These are phyloP conservation scores for Plasmodium cynomolgi DNA, from an alignment of 169 alveolate genomes.

Conservation along the genomic window DNA sequence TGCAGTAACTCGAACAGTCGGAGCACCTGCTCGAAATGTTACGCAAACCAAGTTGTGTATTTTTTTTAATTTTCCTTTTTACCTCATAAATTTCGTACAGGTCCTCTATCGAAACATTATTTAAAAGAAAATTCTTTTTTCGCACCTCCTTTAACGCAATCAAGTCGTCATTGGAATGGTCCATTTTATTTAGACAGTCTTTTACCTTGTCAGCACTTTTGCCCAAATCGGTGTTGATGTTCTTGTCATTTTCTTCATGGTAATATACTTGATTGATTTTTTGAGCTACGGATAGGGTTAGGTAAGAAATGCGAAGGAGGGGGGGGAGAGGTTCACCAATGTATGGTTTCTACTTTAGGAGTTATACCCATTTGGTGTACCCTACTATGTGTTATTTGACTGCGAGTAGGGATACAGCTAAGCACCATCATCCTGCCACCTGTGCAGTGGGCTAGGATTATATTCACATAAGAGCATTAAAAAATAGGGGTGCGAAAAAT, in stretches of 20 bases:
- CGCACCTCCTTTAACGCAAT: slow-evolving; percentile 28
- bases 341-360: not conserved
- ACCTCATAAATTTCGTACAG: slow-evolving; percentile 72
- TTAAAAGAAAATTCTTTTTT: slow-evolving; percentile 38
- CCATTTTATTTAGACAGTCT: slow-evolving; percentile 6
- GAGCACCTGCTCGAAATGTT: not conserved
- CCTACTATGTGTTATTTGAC: not conserved
- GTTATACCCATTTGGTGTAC: not conserved
- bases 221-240: slow-evolving; percentile 21
- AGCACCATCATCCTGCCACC: not conserved
- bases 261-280: slow-evolving; percentile 48
- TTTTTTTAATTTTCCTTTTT: slow-evolving; percentile 13
- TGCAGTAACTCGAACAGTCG: not conserved
- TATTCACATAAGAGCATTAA: not conserved
- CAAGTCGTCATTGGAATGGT: slow-evolving; percentile 34
- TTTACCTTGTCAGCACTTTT: slow-evolving; percentile 42
- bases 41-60: not conserved
- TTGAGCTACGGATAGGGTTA: slow-evolving; percentile 16
- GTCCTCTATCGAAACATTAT: slow-evolving; percentile 45
- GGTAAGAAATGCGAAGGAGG: not conserved
- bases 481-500: not conserved
- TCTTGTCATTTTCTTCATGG: slow-evolving; percentile 53
- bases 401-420: not conserved
- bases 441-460: not conserved
- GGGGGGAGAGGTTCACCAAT: not conserved